Evolutionary conservation across 257 asterid genomes (phyloP).

Genomic region (Plantago ovata): DNA sequence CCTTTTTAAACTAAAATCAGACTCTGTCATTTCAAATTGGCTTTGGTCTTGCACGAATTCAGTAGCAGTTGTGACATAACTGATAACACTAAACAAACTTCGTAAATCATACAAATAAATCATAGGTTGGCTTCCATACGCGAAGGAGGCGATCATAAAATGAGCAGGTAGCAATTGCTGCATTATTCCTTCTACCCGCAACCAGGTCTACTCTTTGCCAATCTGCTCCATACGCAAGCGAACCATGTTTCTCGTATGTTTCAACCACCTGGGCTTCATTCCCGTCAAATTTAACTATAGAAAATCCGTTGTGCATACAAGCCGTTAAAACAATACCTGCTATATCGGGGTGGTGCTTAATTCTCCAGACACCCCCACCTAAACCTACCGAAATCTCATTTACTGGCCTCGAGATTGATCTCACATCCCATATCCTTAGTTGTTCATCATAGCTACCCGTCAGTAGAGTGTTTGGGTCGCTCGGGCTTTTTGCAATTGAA

Average conservation of each 20-base stretch:
- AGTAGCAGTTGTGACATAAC: not conserved
- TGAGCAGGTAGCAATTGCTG: constrained; percentile 77
- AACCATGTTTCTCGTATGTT: constrained; percentile 52
- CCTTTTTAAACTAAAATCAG: not conserved
- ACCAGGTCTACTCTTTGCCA: constrained; percentile 63
- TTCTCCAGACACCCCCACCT: constrained; percentile 95
- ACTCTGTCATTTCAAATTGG: not conserved
- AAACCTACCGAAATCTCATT: constrained; percentile 45
- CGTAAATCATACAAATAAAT: constrained; percentile 23
- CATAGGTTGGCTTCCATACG: constrained; percentile 52
- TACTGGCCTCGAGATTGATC: constrained; percentile 61
- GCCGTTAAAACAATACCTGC: constrained; percentile 69
- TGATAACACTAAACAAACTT: not conserved
- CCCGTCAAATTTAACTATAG: constrained; percentile 45
- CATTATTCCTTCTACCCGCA: constrained; percentile 32
- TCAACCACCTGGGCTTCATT: constrained; percentile 44
- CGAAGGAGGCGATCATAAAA: constrained; percentile 82
- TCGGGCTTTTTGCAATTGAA: constrained; percentile 73
- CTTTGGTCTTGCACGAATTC: not conserved
- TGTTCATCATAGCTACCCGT: constrained; percentile 86
- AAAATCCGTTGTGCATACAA: constrained; percentile 90
- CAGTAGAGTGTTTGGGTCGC: constrained; percentile 53
- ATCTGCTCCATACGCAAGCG: constrained; percentile 96
- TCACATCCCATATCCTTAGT: constrained; percentile 79
- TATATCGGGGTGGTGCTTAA: constrained; percentile 68